Evolutionary conservation across 768 basidiomycete genomes (phyloP), one percentile per base, ranked within the genome.

Genomic region (Naganishia vaughanmartiniae): DNA sequence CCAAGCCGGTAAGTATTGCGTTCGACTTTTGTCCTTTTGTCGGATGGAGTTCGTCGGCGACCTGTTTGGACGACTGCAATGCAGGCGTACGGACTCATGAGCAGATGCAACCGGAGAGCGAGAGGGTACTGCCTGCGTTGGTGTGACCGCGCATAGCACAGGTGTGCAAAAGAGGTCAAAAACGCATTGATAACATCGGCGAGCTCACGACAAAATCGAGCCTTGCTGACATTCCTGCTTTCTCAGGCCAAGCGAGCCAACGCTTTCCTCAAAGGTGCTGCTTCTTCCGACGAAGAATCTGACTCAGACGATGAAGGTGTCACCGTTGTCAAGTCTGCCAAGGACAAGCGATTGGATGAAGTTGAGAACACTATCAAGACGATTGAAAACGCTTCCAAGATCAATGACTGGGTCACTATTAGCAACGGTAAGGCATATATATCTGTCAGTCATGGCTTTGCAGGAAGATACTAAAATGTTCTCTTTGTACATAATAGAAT

Each of bases 371-470:
- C 89, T 3, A 91, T 92, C 67, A 93, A 90, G 82, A 85, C 85
- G 56, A 96, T 98, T 84, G 92, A 95, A 56, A 98, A 99, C 79
- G 93, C 89, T 24, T 84, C 91, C 73, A 95, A 91, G 85, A 94
- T 95, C 75, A 95, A 94, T 76, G 93, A 99, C 83, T 99, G 96
- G 96, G 88, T 89, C 30, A 88, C 87, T 33, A 94, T 93, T 76
- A 92, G 90, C 26, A 89, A 86, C 71, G 94, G 94, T 93, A 75
- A 68, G 87, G 24, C 33, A 17, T 26, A 36, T 6, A 31, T 51
- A 24, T 42, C 56, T 24, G 28, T 7, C 55, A 31, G 31, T 46
- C 60, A 11, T 42, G 14, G 14, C 42, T 42, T 12, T 42, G 7
- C 15, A 15, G 14, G 42, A 7, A 42, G 42, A 15, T 42, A 42